A percentile compares a stretch with the other conserved stretches of the same genome.
phyloP scores from a whole-genome alignment of 108 stramenopile genomes.

The Fragilariopsis cylindrus region DNA sequence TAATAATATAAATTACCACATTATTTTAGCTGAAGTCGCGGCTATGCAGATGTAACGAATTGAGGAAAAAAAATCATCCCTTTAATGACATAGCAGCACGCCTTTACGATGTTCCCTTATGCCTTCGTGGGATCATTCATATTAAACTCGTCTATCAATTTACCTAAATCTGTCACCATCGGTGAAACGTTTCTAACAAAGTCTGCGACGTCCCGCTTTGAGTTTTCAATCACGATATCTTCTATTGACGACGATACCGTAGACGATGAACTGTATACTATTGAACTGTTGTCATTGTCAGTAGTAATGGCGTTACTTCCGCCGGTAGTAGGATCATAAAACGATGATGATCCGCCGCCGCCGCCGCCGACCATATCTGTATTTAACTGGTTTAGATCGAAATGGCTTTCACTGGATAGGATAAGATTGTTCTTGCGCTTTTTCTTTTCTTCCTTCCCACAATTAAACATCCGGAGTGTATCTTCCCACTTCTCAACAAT shows the following conservation, averaged over 20 bases:
- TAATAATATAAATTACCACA: too few species aligned
- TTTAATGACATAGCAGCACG: too few species aligned
- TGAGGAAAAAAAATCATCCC: too few species aligned
- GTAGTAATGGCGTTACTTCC: neutral
- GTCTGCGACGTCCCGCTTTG: constrained; percentile 21
- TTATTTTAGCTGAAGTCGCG: too few species aligned
- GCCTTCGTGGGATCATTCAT: constrained; percentile 75
- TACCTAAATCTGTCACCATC: constrained; percentile 42
- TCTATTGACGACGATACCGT: neutral
- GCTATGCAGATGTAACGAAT: too few species aligned
- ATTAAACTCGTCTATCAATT: constrained; percentile 56
- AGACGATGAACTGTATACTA: neutral
- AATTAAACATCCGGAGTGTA: constrained; percentile 27
- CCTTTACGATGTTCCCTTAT: constrained; percentile 10
- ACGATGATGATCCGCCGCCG: too few species aligned
- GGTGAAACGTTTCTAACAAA: constrained; percentile 42
- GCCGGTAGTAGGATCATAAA: too few species aligned
- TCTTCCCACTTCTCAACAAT: constrained; percentile 40
- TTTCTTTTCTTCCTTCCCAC: constrained; percentile 23
- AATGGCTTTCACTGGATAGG: constrained; percentile 31
- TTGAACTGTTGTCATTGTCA: neutral
- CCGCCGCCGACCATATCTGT: neutral
- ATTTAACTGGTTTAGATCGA: constrained; percentile 15
- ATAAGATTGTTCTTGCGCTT: constrained; percentile 19
- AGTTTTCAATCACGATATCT: constrained; percentile 3